phyloP scores from a whole-genome alignment of 139 green algal species.

The Desmodesmus armatus region DNA sequence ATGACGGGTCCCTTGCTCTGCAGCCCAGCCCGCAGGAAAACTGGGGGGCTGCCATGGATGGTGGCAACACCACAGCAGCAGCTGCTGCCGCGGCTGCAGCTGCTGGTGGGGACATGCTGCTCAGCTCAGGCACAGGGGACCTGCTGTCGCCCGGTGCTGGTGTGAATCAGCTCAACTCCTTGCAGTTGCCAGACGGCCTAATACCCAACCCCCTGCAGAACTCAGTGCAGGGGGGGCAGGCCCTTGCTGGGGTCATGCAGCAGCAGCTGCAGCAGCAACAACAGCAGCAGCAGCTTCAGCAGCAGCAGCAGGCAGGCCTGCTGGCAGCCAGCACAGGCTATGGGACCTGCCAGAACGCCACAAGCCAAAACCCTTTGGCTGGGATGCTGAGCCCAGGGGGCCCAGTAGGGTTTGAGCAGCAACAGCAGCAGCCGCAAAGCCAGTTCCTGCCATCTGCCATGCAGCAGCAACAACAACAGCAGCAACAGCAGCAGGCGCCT shows the following conservation, averaged over 20 bases:
- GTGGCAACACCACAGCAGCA: neutral
- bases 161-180: neutral
- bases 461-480: constrained; percentile 6
- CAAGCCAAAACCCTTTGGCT: too few species aligned
- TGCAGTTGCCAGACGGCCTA: neutral
- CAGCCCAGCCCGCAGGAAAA: neutral
- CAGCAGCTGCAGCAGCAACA: constrained; percentile 4
- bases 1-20: too few species aligned
- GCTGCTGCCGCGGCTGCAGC: constrained; percentile 8
- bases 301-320: too few species aligned
- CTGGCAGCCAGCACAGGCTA: too few species aligned
- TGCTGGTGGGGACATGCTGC: neutral
- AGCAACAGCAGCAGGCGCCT: constrained; percentile 5
- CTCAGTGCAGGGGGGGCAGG: neutral
- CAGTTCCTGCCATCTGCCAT: neutral
- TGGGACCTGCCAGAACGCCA: too few species aligned
- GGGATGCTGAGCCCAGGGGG: too few species aligned
- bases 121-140: neutral
- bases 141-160: neutral
- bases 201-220: neutral
- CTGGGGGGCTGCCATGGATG: neutral
- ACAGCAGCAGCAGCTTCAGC: constrained; percentile 16
- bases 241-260: neutral
- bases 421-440: neutral
- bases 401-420: too few species aligned